A percentile compares a stretch with the other conserved stretches of the same genome.
Conservation (phyloP, 495 filamentous ascomycete species). For the Penicillium alfredii region DNA sequence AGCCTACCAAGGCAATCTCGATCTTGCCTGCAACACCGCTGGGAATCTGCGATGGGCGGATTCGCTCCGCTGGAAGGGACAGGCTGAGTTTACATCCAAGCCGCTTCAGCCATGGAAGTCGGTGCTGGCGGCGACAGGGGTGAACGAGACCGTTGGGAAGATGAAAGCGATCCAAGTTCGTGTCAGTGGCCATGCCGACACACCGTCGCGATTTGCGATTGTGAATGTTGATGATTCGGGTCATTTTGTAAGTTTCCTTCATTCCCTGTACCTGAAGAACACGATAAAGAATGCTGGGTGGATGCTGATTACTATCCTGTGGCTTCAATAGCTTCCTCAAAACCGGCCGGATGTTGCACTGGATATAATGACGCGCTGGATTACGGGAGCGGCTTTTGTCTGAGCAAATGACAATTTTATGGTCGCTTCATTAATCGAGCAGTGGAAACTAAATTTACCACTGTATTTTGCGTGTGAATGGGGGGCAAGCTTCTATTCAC, state of each 20-base stretch:
- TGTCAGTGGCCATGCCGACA: not conserved
- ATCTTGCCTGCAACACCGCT: constrained; percentile 42
- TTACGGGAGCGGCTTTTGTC: constrained; percentile 19
- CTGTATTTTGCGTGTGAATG: too few relatives aligned
- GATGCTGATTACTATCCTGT: constrained; percentile 5
- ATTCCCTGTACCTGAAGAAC: too few relatives aligned
- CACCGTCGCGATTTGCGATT: constrained; percentile 20
- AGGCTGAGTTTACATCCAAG: constrained; percentile 35
- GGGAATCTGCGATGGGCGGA: constrained; percentile 37
- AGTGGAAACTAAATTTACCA: too few relatives aligned
- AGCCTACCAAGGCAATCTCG: constrained; percentile 44
- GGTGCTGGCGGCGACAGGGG: constrained; percentile 13
- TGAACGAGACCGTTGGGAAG: constrained; percentile 12
- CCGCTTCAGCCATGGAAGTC: constrained; percentile 30
- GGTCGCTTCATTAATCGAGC: too few relatives aligned
- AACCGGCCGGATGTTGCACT: constrained; percentile 31
- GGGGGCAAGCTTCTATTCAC: too few relatives aligned
- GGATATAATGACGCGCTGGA: constrained; percentile 33
- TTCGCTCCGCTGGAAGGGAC: constrained; percentile 39
- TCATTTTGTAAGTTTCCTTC: constrained; percentile 26
- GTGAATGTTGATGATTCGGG: constrained; percentile 24
- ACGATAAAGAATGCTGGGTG: not conserved
- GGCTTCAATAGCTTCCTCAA: constrained; percentile 26
- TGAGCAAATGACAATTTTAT: constrained; percentile 7
- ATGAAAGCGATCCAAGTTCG: constrained; percentile 19